These are phyloP conservation scores for Rhynchosporium graminicola DNA, from an alignment of 2,329 filamentous ascomycete genomes.

Conservation along the genomic window DNA sequence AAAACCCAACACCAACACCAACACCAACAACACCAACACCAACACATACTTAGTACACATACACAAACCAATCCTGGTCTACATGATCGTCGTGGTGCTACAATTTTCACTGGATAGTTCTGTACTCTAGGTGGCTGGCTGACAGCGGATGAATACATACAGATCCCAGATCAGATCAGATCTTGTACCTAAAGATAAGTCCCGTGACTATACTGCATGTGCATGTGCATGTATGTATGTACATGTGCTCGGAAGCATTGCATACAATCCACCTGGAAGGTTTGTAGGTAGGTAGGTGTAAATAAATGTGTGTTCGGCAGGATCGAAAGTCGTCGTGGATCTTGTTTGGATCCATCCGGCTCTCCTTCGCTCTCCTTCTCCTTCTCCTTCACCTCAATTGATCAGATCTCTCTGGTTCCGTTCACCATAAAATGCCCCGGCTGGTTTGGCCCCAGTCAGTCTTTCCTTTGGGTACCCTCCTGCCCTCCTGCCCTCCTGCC, in stretches of 20 bases:
- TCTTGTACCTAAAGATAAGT: constrained; percentile 12
- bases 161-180: background rate
- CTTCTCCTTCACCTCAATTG: constrained; percentile 1
- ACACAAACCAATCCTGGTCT: background rate
- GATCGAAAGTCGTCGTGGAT: background rate
- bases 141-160: background rate
- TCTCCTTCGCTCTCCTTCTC: background rate
- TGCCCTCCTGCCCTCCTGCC: background rate
- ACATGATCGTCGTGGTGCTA: background rate
- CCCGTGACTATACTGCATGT: constrained; percentile 1
- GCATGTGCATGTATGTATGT: background rate
- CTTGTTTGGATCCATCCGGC: background rate
- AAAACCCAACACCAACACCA: constrained; percentile 2
- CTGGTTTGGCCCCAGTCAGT: constrained; percentile 3
- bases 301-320: background rate
- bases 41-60: constrained; percentile 4
- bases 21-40: background rate
- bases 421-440: background rate
- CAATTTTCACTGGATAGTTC: background rate
- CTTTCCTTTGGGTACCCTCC: constrained; percentile 15
- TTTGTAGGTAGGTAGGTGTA: too few species aligned
- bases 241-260: too few species aligned
- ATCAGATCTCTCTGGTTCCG: constrained; percentile 3
- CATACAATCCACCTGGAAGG: too few species aligned
- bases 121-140: background rate